Evolutionary conservation across 2,329 filamentous ascomycete species (phyloP), one percentile per base, ranked within the genome.

Genomic region (Paraphoma chrysanthemicola): DNA sequence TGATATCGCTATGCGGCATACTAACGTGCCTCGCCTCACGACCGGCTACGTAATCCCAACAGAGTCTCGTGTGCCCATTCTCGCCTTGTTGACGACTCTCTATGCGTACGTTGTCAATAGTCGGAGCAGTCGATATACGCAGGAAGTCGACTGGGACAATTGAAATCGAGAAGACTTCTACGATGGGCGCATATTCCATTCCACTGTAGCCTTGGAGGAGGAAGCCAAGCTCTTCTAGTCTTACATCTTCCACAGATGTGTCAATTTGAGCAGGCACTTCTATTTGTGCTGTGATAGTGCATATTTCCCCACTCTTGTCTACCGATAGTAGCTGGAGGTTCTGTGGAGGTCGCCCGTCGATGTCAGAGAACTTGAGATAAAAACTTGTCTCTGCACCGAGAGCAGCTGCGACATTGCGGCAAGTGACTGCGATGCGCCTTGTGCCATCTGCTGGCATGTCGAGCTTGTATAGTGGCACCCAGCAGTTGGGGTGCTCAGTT

Each of bases 401-500:
- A 1, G n/a, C 17, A 29, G 47, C 10, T 1, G 36, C 33, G 14
- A 54, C 23, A 42, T 53, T 55, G 44, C 55, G 58, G 51, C 47
- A 66, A 2, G 38, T 50, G 12, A 68, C 54, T 2, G 41, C 55
- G 12, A 73, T 46, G 12, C 60, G 55, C 10, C 77, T 49, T 14
- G 60, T 60, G 1, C 56, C 62, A 41, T 73, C 54, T 5, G 63
- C 63, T 17, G 69, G 63, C 71, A 78, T 78, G 47, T 76, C 56
- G 16, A 78, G 51, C 17, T 66, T 69, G 51, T 72, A 78, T 1
- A 78, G 60, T 0, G 66, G 60, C 9, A 76, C 59, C n/a, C 39
- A 57, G 33, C 42, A 41, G 17, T 64, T 57, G 30, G 46, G 53
- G 18, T 36, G 52, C 1, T 17, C 30, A 10, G 46, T 23, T 2